A percentile compares a stretch with the other conserved stretches of the same genome.
phyloP scores from a whole-genome alignment of 2,329 filamentous ascomycete species.

The Zymoseptoria pseudotritici region DNA sequence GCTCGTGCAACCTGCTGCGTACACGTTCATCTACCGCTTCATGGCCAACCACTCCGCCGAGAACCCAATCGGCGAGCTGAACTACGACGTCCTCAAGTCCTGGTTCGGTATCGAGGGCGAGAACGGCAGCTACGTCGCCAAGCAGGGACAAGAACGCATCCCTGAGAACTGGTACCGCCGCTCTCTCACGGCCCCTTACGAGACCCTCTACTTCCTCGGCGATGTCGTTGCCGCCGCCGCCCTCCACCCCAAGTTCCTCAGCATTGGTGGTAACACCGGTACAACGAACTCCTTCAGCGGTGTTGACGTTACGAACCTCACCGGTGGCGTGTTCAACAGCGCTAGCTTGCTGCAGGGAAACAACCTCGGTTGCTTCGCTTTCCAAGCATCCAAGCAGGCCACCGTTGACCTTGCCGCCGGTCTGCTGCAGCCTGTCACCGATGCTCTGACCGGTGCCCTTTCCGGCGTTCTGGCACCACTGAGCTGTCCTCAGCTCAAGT shows the following conservation, averaged over 20 bases:
- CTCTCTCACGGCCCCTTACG: constrained; percentile 21
- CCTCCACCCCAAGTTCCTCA: constrained; percentile 24
- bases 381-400: constrained; percentile 29
- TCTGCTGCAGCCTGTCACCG: constrained; percentile 8
- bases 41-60: constrained; percentile 30
- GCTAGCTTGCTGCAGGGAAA: constrained; percentile 31
- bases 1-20: constrained; percentile 20
- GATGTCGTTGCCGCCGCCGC: constrained; percentile 12
- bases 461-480: constrained; percentile 13
- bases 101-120: constrained; percentile 19
- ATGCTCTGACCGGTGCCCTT: constrained; percentile 1
- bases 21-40: constrained; percentile 26
- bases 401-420: constrained; percentile 22
- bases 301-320: constrained; percentile 30
- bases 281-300: constrained; percentile 29
- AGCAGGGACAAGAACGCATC: constrained; percentile 31
- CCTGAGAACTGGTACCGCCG: constrained; percentile 32
- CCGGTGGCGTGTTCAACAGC: constrained; percentile 36
- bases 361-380: constrained; percentile 39
- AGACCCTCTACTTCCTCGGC: constrained; percentile 20
- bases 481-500: constrained; percentile 22
- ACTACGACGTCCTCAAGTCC: constrained; percentile 21
- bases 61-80: constrained; percentile 26
- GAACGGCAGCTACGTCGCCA: constrained; percentile 26
- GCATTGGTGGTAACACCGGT: constrained; percentile 32